Evolutionary conservation across 306 rosid genomes (phyloP), one percentile per base, ranked within the genome.

Genomic region (Casuarina equisetifolia): DNA sequence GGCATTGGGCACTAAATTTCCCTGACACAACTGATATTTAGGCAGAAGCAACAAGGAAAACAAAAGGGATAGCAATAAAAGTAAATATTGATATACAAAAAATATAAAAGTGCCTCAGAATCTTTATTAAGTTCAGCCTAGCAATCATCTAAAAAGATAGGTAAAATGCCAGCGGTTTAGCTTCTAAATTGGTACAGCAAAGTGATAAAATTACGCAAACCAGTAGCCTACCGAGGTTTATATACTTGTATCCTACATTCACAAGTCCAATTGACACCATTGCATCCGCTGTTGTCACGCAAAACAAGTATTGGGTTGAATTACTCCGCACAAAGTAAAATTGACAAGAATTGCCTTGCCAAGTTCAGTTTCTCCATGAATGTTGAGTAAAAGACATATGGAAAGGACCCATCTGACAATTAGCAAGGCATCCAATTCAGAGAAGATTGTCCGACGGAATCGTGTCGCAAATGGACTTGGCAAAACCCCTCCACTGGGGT

Each of bases 61-160:
- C 32, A 25, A 25, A 25, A 25, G 32, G 32, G 32, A 25, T 25
- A 25, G 32, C 32, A 25, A 25, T 25, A 25, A 25, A 25, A 25
- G 32, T 25, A 25, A 25, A 25, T 25, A 25, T 25, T 25, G 8
- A 11, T 20, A 52, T 19, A 45, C 10, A 32, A 39, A 46, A 19
- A 16, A 55, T 54, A 36, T 32, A 70, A 51, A 63, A 4, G 32
- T 80, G 88, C 97, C 91, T 83, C 12, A 12, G 88, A 79, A 48
- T 90, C 91, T 79, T 93, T 69, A 4, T 87, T 61, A n/a, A 80
- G 85, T 67, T 92, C 96, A 5, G 82, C 97, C 97, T 96, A 92
- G 44, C 97, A 92, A 76, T 92, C 96, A 86, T 92, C 96, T 92
- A 54, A 62, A 80, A 58, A 1, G 9, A 58, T 9, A 77, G 12